Evolutionary conservation across 768 basidiomycete genomes (phyloP), one percentile per base, ranked within the genome.

Genomic region (Leccinum truebloodii): DNA sequence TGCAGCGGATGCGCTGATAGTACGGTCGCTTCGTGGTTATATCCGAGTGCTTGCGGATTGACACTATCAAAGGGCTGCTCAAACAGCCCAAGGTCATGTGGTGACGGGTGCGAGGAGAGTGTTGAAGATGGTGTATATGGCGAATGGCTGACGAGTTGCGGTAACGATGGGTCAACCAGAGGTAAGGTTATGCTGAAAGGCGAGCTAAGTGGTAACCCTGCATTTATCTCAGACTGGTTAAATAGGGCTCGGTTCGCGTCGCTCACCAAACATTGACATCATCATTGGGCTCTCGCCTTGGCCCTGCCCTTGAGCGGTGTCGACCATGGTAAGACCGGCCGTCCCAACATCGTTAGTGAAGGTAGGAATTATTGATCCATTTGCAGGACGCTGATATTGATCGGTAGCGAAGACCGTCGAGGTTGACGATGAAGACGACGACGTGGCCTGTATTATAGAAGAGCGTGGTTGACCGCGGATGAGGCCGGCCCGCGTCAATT

Each of bases 381-480:
- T 66, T 16, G 64, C 55, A 61, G 73, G 48, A 18, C 51, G 60
- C 4, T 71, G 74, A 24, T 71, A 69, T 58, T 70, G 65, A 16
- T 69, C 67, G 1, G 73, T 57, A 28, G 75, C 56, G n/a, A 79
- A 77, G 30, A 79, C 78, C 14, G 73, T 65, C 60, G 70, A 61
- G 57, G 71, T 69, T 52, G 69, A 62, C 56, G 75, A 65, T 1
- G 70, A 72, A 50, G 49, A 51, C 24, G 48, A 49, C 35, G 72
- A 65, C 0, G 68, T 61, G 50, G 78, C 73, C 63, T 79, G 76
- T 57, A 80, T 67, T 59, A 82, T 77, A 59, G 83, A 81, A 52
- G 87, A 77, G 22, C 89, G 86, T 14, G 90, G 91, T 69, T 92
- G 90, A 46, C 91, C 91, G 35, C 91, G 87, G 65, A 93, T 92